Evolutionary conservation across 179 eudicot species (phyloP).

Genomic region (Spergularia azorica): DNA sequence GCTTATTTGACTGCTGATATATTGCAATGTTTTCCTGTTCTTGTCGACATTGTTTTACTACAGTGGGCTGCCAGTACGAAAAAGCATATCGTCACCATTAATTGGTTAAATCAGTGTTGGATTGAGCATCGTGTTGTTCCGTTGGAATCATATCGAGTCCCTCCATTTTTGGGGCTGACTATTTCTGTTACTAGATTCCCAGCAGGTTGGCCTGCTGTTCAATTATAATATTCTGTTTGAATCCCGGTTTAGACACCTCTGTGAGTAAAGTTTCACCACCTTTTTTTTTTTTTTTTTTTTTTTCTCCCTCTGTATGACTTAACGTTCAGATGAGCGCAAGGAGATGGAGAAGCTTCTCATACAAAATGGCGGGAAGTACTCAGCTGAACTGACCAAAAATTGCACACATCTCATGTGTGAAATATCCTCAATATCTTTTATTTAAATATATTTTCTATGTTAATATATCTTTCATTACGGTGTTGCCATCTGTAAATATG

Average conservation of each 20-base stretch:
- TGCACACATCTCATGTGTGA: conserved; percentile 93
- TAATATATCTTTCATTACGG: not conserved
- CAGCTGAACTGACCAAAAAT: conserved; percentile 85
- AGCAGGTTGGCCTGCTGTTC: conserved; percentile 57
- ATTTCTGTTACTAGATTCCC: conserved; percentile 79
- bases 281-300: not conserved
- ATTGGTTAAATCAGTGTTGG: conserved; percentile 97
- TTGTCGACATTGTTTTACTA: conserved; percentile 23
- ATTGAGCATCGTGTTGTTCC: conserved; percentile 97
- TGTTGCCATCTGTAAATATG: not conserved
- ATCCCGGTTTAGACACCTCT: conserved; percentile 4
- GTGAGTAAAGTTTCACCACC: not conserved
- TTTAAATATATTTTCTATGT: not conserved
- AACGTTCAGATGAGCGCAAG: conserved; percentile 72
- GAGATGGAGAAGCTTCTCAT: conserved; percentile 76
- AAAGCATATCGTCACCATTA: conserved; percentile 78
- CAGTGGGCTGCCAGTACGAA: conserved; percentile 90
- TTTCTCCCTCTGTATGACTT: not conserved
- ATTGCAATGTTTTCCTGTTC: not conserved
- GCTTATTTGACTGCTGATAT: conserved; percentile 1
- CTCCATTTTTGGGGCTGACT: conserved; percentile 80
- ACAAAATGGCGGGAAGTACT: conserved; percentile 95
- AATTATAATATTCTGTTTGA: conserved; percentile 12
- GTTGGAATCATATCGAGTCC: conserved; percentile 79
- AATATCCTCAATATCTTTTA: conserved; percentile 64